phyloP scores from a whole-genome alignment of 2,329 filamentous ascomycete species.

The Huntiella moniliformis region DNA sequence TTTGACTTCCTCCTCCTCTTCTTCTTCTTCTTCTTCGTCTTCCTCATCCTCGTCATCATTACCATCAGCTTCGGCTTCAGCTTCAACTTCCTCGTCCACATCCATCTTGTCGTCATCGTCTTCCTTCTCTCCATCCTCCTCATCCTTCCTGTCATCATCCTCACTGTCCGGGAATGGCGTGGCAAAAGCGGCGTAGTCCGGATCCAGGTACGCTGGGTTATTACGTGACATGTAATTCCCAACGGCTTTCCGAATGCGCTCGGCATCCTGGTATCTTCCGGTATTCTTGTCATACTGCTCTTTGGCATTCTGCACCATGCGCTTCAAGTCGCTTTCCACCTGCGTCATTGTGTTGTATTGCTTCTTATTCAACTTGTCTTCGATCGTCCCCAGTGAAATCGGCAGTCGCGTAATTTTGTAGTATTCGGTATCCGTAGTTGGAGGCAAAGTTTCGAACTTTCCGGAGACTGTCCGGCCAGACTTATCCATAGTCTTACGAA shows the following conservation, averaged over 20 bases:
- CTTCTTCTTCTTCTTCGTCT: constrained; percentile 16
- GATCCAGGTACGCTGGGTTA: constrained; percentile 62
- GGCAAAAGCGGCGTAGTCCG: constrained; percentile 49
- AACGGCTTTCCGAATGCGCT: constrained; percentile 67
- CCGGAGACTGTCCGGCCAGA: constrained; percentile 57
- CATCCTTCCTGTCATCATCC: constrained; percentile 19
- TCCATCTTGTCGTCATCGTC: constrained; percentile 14
- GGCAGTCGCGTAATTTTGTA: constrained; percentile 62
- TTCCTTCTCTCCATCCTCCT: constrained; percentile 13
- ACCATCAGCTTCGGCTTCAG: constrained; percentile 17
- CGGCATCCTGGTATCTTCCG: constrained; percentile 61
- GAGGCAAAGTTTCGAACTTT: constrained; percentile 55
- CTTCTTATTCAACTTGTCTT: constrained; percentile 50
- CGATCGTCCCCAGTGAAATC: constrained; percentile 58
- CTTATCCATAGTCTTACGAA: constrained; percentile 64
- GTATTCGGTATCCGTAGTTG: constrained; percentile 44
- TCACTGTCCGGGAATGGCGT: constrained; percentile 49
- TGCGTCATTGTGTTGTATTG: constrained; percentile 53
- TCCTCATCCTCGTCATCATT: constrained; percentile 17
- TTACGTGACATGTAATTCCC: constrained; percentile 76
- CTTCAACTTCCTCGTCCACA: constrained; percentile 18
- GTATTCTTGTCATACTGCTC: constrained; percentile 61
- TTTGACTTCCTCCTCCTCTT: constrained; percentile 8
- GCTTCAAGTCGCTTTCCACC: constrained; percentile 70
- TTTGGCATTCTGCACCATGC: constrained; percentile 75